These are phyloP conservation scores for Blastocystis sp. DNA, from an alignment of 352 stramenopile genomes.

Conservation along the genomic window DNA sequence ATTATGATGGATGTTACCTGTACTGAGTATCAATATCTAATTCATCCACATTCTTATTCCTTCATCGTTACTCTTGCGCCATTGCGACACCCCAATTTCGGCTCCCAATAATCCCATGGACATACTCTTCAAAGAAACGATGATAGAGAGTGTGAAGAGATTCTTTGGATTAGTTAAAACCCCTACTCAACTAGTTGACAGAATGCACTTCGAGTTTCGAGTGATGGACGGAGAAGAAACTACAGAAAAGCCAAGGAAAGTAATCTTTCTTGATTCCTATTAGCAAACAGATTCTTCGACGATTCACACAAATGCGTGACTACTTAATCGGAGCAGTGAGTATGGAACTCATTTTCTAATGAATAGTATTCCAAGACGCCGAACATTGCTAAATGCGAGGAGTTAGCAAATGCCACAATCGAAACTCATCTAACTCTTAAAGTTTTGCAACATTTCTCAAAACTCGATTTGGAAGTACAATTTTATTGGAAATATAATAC, in stretches of 20 bases:
- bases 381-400: constrained; percentile 40
- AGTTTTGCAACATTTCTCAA: constrained; percentile 5
- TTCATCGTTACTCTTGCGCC: too few species aligned
- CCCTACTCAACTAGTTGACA: constrained; percentile 19
- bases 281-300: not conserved
- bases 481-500: not conserved
- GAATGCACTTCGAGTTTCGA: constrained; percentile 34
- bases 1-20: too few species aligned
- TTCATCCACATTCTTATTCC: too few species aligned
- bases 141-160: too few species aligned
- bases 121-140: too few species aligned
- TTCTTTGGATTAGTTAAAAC: constrained; percentile 39
- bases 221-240: constrained; percentile 35
- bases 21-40: too few species aligned
- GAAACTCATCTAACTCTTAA: not conserved
- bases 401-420: constrained; percentile 10
- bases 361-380: constrained; percentile 12
- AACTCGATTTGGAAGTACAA: constrained; percentile 13
- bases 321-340: not conserved
- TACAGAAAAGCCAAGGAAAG: constrained; percentile 17
- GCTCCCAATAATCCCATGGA: too few species aligned
- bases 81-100: too few species aligned
- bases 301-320: constrained; percentile 50
- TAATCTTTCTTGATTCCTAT: not conserved
- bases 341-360: not conserved